Evolutionary conservation across 148 eudicot genomes (phyloP).

Genomic region (Spergularia marina): DNA sequence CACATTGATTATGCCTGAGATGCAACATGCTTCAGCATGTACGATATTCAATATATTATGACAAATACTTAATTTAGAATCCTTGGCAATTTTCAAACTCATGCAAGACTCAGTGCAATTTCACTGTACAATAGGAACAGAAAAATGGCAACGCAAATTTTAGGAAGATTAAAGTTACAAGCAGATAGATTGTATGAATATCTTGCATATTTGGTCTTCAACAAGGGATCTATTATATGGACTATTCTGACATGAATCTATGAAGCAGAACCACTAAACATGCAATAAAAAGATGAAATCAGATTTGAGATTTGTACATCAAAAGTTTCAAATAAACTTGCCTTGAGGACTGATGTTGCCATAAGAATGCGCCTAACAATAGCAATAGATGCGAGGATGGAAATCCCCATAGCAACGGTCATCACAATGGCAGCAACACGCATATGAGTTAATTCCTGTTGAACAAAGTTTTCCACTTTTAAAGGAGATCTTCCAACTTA

Average conservation of each 20-base stretch:
- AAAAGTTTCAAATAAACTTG: constrained; percentile 20
- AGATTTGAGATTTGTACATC: background rate
- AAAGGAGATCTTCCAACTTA: too few relatives aligned
- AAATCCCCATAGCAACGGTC: constrained; percentile 68
- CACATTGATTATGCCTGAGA: background rate
- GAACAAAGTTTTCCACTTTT: background rate
- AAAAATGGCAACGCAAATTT: background rate
- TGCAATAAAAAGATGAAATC: background rate
- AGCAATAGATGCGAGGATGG: constrained; percentile 82
- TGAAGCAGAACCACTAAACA: background rate
- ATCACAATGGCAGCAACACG: constrained; percentile 73
- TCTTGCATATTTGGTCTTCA: background rate
- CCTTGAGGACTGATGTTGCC: constrained; percentile 98
- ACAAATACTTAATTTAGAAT: background rate
- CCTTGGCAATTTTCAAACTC: background rate
- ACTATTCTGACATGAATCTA: constrained; percentile 6
- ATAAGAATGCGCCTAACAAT: constrained; percentile 89
- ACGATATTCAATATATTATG: background rate
- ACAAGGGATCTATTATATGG: background rate
- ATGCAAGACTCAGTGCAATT: background rate
- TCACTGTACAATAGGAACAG: background rate
- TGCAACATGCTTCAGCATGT: background rate
- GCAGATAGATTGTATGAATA: background rate
- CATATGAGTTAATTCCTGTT: constrained; percentile 83
- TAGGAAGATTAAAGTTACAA: background rate